Percentiles rank a stretch among this genome's conserved stretches.
Conservation (phyloP, 192 early-diverging fungal genomes). For the Gamsiella multidivaricata region DNA sequence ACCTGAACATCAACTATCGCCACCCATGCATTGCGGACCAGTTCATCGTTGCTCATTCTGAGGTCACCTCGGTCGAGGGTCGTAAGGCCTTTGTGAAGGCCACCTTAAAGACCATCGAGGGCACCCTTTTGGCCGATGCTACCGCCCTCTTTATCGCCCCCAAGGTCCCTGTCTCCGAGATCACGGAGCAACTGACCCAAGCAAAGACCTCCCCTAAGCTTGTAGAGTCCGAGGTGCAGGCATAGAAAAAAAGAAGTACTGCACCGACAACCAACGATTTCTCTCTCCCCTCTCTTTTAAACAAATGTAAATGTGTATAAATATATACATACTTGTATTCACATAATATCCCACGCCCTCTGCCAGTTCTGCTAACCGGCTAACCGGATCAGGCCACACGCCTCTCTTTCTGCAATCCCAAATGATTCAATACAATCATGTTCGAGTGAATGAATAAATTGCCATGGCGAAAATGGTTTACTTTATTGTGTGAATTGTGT, state of each 20-base stretch:
- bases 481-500: no score
- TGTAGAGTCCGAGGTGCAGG: background rate
- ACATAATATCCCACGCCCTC: no score
- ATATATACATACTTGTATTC: no score
- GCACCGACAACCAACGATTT: no score
- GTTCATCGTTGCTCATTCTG: constrained; percentile 64
- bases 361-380: no score
- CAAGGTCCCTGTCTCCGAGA: constrained; percentile 43
- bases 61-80: constrained; percentile 69
- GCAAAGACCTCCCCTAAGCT: constrained; percentile 3
- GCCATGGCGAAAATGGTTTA: no score
- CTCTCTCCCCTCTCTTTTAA: no score
- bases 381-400: no score
- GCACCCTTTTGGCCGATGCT: constrained; percentile 69
- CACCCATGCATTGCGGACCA: constrained; percentile 72
- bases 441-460: no score
- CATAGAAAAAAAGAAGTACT: background rate
- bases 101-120: constrained; percentile 68
- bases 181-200: constrained; percentile 32
- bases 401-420: no score
- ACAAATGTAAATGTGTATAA: no score
- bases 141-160: constrained; percentile 75
- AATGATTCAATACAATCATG: no score
- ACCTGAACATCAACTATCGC: constrained; percentile 81
- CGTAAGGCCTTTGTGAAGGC: constrained; percentile 76